These are phyloP conservation scores for Nadsonia fulvescens DNA, from an alignment of 805 yeast genomes.

Conservation along the genomic window DNA sequence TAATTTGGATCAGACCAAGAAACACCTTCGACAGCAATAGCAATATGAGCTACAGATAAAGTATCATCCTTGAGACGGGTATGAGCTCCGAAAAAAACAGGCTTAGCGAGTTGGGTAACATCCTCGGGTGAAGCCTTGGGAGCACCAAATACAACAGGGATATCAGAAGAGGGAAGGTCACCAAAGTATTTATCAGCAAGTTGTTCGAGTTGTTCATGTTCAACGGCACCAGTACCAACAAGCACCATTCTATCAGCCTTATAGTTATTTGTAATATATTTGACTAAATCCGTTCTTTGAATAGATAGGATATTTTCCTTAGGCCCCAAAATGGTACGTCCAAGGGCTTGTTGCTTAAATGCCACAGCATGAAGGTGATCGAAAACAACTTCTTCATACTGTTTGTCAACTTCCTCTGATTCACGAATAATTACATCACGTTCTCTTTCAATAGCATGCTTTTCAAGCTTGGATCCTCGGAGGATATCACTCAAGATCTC, in stretches of 20 bases:
- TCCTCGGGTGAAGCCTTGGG: slow-evolving; percentile 37
- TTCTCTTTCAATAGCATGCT: slow-evolving; percentile 79
- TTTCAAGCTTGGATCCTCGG: slow-evolving; percentile 69
- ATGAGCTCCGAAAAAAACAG: slow-evolving; percentile 74
- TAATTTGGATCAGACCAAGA: slow-evolving; percentile 94
- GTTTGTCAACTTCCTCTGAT: slow-evolving; percentile 93
- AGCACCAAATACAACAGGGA: slow-evolving; percentile 54
- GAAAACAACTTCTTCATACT: slow-evolving; percentile 95
- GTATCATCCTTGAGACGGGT: slow-evolving; percentile 66
- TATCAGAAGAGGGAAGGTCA: slow-evolving; percentile 25
- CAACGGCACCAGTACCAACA: slow-evolving; percentile 87
- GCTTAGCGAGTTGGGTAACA: slow-evolving; percentile 50
- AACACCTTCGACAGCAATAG: slow-evolving; percentile 93
- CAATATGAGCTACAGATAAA: slow-evolving; percentile 78
- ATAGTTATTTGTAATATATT: slow-evolving; percentile 72
- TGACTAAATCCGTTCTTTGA: slow-evolving; percentile 52
- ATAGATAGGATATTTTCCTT: slow-evolving; percentile 72
- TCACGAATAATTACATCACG: slow-evolving; percentile 93
- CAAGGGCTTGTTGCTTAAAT: slow-evolving; percentile 78
- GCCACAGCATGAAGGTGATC: slow-evolving; percentile 92
- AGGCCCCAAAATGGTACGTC: slow-evolving; percentile 94
- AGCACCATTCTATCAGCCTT: slow-evolving; percentile 95
- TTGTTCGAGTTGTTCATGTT: slow-evolving; percentile 66
- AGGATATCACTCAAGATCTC: slow-evolving; percentile 81
- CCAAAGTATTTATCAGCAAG: slow-evolving; percentile 61